Base-by-base conservation (phyloP, 2,329 filamentous ascomycete genomes). In the Elsinoe perseae region DNA sequence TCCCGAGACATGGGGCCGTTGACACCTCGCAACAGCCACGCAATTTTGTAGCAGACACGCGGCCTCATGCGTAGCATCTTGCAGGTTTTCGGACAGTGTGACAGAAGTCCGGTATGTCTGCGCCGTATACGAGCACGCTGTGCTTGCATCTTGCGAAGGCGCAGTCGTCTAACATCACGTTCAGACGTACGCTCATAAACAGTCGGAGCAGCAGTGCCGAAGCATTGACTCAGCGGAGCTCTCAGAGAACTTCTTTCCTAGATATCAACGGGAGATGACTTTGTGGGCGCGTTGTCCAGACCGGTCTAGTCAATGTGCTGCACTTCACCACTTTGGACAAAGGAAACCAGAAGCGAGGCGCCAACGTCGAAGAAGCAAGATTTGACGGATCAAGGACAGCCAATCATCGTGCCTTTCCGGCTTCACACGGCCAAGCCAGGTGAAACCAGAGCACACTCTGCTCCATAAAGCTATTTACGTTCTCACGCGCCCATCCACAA, bases 31-130 rank as follows among this genome's bases (percentile, higher is more conserved):
- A 21, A 16, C 28, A 14, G 21, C 25, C 46, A 21, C 46, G 46
- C 46, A 21, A 50, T 32, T 16, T 36, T 50, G 48, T 38, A 18
- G n/a, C 48, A 52, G 48, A 52, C 48, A 52, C 48, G 48, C 48
- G 48, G 28, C 48, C 48, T 23, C 6, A 21, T 18, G 7, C 21
- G 18, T n/a, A n/a, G n/a, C n/a, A n/a, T n/a, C n/a, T n/a, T n/a
- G n/a, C n/a, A n/a, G n/a, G n/a, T n/a, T n/a, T n/a, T n/a, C n/a
- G n/a, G n/a, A 12, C 18, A 25, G 21, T 3, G 40, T 20, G 40
- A 43, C n/a, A 25, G 40, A 2, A 18, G 3, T 21, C 14, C n/a
- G 16, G 40, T 25, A 44, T 44, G 9, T 18, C 25, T 27, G 40
- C 20, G 40, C 23, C 40, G 14, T 25, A 4, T 44, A 21, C 40